Evolutionary conservation across 1,284 basidiomycete genomes (phyloP).

Genomic region (Fomitopsis palustris): DNA sequence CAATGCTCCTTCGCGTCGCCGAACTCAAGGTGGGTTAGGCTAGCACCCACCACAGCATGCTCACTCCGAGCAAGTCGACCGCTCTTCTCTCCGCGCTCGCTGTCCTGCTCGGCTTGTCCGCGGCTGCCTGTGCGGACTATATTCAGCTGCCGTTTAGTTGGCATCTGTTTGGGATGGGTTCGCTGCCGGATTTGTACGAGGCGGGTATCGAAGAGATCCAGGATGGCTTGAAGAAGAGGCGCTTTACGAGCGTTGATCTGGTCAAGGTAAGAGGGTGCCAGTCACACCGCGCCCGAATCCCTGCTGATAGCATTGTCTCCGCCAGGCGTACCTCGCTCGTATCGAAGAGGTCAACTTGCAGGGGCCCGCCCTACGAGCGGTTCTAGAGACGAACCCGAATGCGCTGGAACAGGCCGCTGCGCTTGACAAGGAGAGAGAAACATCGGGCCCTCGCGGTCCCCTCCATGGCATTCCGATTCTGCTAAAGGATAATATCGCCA

Average conservation of each 20-base stretch:
- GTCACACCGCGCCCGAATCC: too few species aligned
- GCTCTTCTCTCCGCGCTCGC: background rate
- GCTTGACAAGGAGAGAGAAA: conserved; percentile 51
- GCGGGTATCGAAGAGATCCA: conserved; percentile 39
- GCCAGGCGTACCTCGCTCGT: conserved; percentile 62
- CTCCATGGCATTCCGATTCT: conserved; percentile 72
- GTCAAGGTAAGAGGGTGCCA: conserved; percentile 29
- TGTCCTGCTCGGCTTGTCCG: background rate
- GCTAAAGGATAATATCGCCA: conserved; percentile 69
- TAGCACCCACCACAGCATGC: too few species aligned
- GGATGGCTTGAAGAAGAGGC: conserved; percentile 30
- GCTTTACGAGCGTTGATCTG: conserved; percentile 40
- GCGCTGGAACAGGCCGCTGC: conserved; percentile 49
- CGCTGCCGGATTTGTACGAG: conserved; percentile 40
- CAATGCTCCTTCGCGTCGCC: too few species aligned
- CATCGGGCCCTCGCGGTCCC: conserved; percentile 42
- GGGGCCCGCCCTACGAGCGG: conserved; percentile 56
- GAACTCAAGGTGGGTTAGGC: too few species aligned
- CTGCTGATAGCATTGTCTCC: too few species aligned
- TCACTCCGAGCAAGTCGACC: background rate
- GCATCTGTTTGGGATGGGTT: background rate
- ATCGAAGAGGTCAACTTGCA: conserved; percentile 69
- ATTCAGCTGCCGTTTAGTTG: background rate
- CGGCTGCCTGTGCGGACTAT: background rate
- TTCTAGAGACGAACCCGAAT: conserved; percentile 61